Base-by-base conservation (phyloP, 2,329 filamentous ascomycete species). In the Claviceps digitariae region DNA sequence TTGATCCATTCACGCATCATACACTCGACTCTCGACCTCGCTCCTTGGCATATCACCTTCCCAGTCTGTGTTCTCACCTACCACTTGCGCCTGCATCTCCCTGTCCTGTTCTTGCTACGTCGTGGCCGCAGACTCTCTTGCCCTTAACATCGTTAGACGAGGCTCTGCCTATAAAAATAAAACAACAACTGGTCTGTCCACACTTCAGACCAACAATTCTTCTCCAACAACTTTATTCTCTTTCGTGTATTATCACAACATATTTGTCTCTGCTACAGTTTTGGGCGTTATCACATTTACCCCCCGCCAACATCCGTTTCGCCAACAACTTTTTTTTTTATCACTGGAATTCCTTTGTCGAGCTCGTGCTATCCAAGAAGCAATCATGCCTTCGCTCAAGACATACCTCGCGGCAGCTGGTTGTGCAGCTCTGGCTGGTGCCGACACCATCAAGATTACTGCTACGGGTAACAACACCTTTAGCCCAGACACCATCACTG, bases 391-490 rank as follows among this genome's bases (percentile, higher is more conserved):
- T 57, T 62, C 60, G 21, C 44, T 69, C 56, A 64, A 59, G 56
- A 57, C 52, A 27, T 15, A 62, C 23, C 44, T 68, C 41, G 54
- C 58, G 21, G 59, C 59, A 13, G 57, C 59, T 15, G 57, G 59
- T n/a, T 15, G 66, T 40, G 60, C 58, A 13, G 58, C 48, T 46
- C 50, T 66, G n/a, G 62, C 57, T 44, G 56, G 54, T 36, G 66
- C 66, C 41, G 59, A 66, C 55, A 67, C 61, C 27, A 63, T 68
- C 58, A 63, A 61, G 41, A 64, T 70, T 52, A 67, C 61, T 15
- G 67, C 67, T 31, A 65, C 59, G 48, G 61, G 59, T 47, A 61
- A 63, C 55, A 62, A 63, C 57, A 61, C 57, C 38, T 71, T 71
- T 52, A 60, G 64, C 36, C 68, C 69, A 7, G 60, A 66, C 20